These are phyloP conservation scores for Fagus sylvatica DNA, from an alignment of 306 rosid species.

Conservation along the genomic window DNA sequence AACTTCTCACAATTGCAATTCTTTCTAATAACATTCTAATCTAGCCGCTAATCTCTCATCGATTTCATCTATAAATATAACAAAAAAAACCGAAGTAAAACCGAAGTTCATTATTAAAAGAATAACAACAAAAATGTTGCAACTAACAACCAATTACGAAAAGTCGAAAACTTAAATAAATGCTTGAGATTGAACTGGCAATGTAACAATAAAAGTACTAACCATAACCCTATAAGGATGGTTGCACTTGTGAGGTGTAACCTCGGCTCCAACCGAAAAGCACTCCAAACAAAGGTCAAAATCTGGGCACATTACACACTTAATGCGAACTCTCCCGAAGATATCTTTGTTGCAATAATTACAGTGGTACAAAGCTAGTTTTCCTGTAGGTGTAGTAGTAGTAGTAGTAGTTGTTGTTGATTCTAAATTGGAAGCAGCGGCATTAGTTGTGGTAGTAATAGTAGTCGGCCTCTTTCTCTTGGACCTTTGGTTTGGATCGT, in stretches of 20 bases:
- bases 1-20: not conserved
- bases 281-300: slow-evolving; percentile 58
- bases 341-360: slow-evolving; percentile 60
- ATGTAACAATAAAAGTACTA: not conserved
- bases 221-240: slow-evolving; percentile 62
- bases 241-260: slow-evolving; percentile 47
- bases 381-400: slow-evolving; percentile 19
- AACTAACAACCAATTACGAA: too few relatives aligned
- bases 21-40: not conserved
- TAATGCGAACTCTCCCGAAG: slow-evolving; percentile 44
- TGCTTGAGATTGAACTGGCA: not conserved
- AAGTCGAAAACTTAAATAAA: too few relatives aligned
- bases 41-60: not conserved
- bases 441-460: too few relatives aligned
- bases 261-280: slow-evolving; percentile 52
- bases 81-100: not conserved
- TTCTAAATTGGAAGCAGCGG: not conserved
- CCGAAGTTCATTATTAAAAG: not conserved
- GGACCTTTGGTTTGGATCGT: too few relatives aligned
- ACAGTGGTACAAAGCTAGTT: slow-evolving; percentile 52
- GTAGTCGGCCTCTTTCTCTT: slow-evolving; percentile 9
- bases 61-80: not conserved
- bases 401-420: not conserved
- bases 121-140: not conserved
- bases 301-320: slow-evolving; percentile 53